Evolutionary conservation across 2,329 filamentous ascomycete species (phyloP), one percentile per base, ranked within the genome.

Genomic region (Shiraia sp.): DNA sequence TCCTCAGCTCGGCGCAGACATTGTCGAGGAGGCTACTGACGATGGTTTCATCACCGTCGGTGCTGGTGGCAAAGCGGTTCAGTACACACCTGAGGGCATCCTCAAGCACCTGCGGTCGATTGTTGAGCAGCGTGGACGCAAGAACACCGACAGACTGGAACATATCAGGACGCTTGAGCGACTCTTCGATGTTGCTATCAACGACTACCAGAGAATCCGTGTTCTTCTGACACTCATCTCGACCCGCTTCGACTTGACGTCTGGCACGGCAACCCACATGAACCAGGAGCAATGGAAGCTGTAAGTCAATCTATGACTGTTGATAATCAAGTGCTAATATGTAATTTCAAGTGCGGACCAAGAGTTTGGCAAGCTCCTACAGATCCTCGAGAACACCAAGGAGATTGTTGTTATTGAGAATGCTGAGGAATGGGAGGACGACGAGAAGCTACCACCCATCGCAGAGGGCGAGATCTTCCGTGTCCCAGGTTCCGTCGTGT

Each of bases 141-240:
- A 99, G 83, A 97, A 97, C 79, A 96, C 93, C 53, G 93, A 99
- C 72, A 86, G 90, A 34, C 68, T 82, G 32, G 93, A 99, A 75
- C 93, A 99, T 75, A 97, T 99, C 73, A 86, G 87, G 72, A 86
- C 92, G 37, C 95, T 99, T 90, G 93, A 97, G 80, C 96, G 91
- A 78, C 82, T 99, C 39, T 77, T 86, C 63, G 90, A 96, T 69
- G 91, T 99, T 53, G 83, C 93, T 53, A 82, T 81, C 63, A 93
- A 86, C 38, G 90, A 95, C 36, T 99, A 99, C 76, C 93, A 97
- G 75, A 85, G 85, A 69, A 90, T 99, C 62, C 87, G 93, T 54
- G 88, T 97, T 44, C 86, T 97, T 32, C 79, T 97, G 51, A 92
- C 90, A 27, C 76, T 97, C 35, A 87, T 99, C 59, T 95, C 93